Conservation (phyloP, 2,329 filamentous ascomycete genomes). For the Phaeomoniella chlamydospora region DNA sequence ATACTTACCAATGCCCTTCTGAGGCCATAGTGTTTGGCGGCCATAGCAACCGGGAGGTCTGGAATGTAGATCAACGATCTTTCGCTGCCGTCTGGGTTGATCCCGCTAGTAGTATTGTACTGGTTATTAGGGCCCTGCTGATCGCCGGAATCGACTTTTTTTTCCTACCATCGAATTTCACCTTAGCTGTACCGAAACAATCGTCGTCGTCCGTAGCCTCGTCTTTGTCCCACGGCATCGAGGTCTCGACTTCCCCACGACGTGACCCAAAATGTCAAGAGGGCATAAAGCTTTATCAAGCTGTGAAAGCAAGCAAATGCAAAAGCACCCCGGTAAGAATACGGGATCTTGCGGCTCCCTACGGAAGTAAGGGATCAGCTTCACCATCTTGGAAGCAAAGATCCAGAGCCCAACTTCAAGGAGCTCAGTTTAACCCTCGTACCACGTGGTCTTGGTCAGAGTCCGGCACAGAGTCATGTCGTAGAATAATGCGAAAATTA, state of each 20-base stretch:
- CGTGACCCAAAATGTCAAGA: conserved; percentile 36
- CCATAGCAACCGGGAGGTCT: too few species aligned
- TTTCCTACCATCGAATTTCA: too few species aligned
- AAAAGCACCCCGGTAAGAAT: conserved; percentile 34
- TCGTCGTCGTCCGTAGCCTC: not conserved
- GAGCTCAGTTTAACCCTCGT: conserved; percentile 7
- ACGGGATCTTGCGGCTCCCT: conserved; percentile 36
- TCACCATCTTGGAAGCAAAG: conserved; percentile 40
- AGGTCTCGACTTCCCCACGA: conserved; percentile 21
- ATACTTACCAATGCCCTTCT: too few species aligned
- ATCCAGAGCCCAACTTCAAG: conserved; percentile 29
- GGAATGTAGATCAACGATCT: too few species aligned
- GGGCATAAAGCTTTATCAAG: conserved; percentile 41
- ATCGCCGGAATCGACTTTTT: too few species aligned
- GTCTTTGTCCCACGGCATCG: not conserved
- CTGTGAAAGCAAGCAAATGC: conserved; percentile 44
- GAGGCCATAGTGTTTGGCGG: too few species aligned
- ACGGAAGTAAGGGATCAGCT: conserved; percentile 38
- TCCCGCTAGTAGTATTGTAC: too few species aligned
- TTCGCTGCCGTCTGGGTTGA: too few species aligned
- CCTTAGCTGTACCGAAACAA: too few species aligned
- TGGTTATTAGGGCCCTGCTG: too few species aligned
- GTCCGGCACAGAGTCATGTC: conserved; percentile 29
- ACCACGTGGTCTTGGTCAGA: conserved; percentile 12
- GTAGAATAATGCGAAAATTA: conserved; percentile 41